Evolutionary conservation across 1,284 basidiomycete genomes (phyloP), one percentile per base, ranked within the genome.

Genomic region (Apiotrichum porosum): DNA sequence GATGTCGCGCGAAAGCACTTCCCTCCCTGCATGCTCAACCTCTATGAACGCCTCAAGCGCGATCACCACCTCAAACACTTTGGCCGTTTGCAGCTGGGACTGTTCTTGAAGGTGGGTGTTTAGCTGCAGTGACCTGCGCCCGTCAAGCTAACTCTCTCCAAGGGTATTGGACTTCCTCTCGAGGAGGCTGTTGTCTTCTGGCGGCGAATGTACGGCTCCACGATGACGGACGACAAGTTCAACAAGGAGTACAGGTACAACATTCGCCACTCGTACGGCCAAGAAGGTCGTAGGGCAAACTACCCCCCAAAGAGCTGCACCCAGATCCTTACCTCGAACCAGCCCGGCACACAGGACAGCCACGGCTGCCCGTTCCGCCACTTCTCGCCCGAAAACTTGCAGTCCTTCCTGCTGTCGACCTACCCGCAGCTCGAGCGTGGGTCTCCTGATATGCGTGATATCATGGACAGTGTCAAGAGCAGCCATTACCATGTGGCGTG

Each of bases 231-330:
- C 58, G 92, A 98, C 75, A 88, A 93, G 72, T 99, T 98, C 76
- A 93, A 92, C 76, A 99, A 98, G 71, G 89, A 97, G 67, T 87
- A 97, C 78, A 85, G 84, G 61, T 99, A 99, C 74, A 98, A 98
- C 63, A 93, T 99, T 61, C 84, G 94, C 33, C 95, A 98, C 73
- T 85, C 83, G 9, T 99, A 87, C 68, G 95, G 95, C 37, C 77
- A 97, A 36, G 95, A 98, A 71, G 95, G 95, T 9, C 87, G 86
- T 66, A 82, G 94, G 34, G 86, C 85, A 42, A 97, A 97, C 72
- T 98, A 98, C 70, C 81, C 89, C 4, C 92, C 95, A 0, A 90
- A 86, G 75, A 94, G 92, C 70, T 98, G 95, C 68, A 83, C 89
- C 62, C 86, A 88, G 62, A 91, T 98, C 66, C 80, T 98, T 22